These are phyloP conservation scores for Jacaranda copaia DNA, from an alignment of 257 asterid genomes.

Conservation along the genomic window DNA sequence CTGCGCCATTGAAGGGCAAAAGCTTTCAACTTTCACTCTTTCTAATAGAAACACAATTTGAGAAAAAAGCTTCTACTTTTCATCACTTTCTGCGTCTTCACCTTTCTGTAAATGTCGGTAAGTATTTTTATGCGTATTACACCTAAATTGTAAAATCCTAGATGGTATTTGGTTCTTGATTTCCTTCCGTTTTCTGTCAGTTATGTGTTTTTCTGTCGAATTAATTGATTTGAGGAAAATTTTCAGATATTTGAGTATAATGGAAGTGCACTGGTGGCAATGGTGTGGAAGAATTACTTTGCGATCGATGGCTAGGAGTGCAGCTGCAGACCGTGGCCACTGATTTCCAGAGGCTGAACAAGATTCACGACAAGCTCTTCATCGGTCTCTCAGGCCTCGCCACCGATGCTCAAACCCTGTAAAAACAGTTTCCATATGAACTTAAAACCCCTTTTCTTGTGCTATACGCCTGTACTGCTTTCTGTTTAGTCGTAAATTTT, in stretches of 20 bases:
- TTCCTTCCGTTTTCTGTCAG: not conserved
- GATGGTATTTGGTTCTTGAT: not conserved
- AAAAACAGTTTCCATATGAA: slow-evolving; percentile 16
- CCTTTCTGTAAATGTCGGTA: slow-evolving; percentile 55
- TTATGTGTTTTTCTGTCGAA: not conserved
- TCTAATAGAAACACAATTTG: not conserved
- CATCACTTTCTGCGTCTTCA: slow-evolving; percentile 31
- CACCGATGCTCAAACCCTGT: slow-evolving; percentile 91
- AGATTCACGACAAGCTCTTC: slow-evolving; percentile 84
- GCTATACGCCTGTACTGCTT: not conserved
- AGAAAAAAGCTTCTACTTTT: not conserved
- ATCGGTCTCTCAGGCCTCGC: slow-evolving; percentile 95
- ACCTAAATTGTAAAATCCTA: slow-evolving; percentile 31
- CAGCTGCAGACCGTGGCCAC: slow-evolving; percentile 93
- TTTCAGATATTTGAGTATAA: slow-evolving; percentile 95
- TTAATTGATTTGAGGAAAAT: not conserved
- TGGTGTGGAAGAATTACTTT: slow-evolving; percentile 95
- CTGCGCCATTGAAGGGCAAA: slow-evolving; percentile 35
- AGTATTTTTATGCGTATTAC: slow-evolving; percentile 31
- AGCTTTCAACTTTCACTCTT: not conserved
- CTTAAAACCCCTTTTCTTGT: too few relatives aligned
- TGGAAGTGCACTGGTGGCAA: slow-evolving; percentile 96
- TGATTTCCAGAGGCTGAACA: slow-evolving; percentile 80
- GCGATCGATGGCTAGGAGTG: slow-evolving; percentile 89
- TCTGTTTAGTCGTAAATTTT: slow-evolving; percentile 22